Percentiles rank a stretch among this genome's conserved stretches.
phyloP scores from a whole-genome alignment of 306 rosid genomes.

The Macrotyloma uniflorum region DNA sequence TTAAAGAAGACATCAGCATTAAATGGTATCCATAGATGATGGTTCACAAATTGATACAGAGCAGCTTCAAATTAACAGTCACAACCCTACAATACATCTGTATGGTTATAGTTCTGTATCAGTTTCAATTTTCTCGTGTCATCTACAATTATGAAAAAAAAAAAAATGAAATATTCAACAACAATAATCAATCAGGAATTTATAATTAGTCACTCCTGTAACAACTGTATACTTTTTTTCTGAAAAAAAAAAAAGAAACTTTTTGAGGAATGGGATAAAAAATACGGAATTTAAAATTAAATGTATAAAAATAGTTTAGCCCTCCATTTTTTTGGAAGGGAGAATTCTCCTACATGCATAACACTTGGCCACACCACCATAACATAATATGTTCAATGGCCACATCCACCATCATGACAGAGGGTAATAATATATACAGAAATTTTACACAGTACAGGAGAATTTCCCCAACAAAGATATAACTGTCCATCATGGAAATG shows the following conservation, averaged over 20 bases:
- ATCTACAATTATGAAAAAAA: background rate
- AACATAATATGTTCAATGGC: background rate
- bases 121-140: background rate
- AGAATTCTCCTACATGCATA: background rate
- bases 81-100: background rate
- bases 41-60: conserved; percentile 26
- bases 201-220: background rate
- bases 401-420: background rate
- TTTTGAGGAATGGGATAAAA: background rate
- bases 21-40: background rate
- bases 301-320: background rate
- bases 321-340: background rate
- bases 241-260: background rate
- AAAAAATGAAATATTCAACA: background rate
- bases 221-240: background rate
- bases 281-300: no score
- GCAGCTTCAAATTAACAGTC: background rate
- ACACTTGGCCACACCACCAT: background rate
- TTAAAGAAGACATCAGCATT: background rate
- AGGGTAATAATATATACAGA: background rate
- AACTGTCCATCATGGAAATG: background rate
- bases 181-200: background rate
- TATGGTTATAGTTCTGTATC: background rate
- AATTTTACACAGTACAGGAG: conserved; percentile 4
- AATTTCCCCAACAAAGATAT: background rate